Percentiles rank a stretch among this genome's conserved stretches.
These are phyloP conservation scores for Alternaria viburni DNA, from an alignment of 2,329 filamentous ascomycete genomes.

Conservation along the genomic window DNA sequence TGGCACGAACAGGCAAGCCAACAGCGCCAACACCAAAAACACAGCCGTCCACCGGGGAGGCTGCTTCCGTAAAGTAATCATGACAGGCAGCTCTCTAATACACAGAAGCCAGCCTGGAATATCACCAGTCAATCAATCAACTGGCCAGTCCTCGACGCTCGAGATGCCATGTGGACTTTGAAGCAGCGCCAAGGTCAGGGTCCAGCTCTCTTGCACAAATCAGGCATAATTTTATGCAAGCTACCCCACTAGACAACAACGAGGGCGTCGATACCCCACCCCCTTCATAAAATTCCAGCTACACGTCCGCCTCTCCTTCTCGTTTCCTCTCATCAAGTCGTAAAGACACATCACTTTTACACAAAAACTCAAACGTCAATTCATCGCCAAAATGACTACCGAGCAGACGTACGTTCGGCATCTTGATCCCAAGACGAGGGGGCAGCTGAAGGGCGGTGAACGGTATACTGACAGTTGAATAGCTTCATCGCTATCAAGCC, in stretches of 20 bases:
- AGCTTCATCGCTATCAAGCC: slow-evolving; percentile 99
- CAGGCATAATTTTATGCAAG: slow-evolving; percentile 15
- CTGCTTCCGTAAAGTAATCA: slow-evolving; percentile 38
- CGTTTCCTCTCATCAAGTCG: slow-evolving; percentile 45
- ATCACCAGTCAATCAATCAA: slow-evolving; percentile 3
- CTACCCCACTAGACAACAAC: slow-evolving; percentile 17
- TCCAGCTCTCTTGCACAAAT: slow-evolving; percentile 9
- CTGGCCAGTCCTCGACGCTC: slow-evolving; percentile 1
- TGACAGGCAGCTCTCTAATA: slow-evolving; percentile 31
- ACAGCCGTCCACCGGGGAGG: slow-evolving; percentile 67
- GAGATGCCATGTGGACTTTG: slow-evolving; percentile 23
- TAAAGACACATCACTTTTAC: slow-evolving; percentile 55
- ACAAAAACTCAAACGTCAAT: slow-evolving; percentile 39
- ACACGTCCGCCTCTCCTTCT: slow-evolving; percentile 20
- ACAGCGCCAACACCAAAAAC: slow-evolving; percentile 39
- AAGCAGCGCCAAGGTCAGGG: slow-evolving; percentile 16
- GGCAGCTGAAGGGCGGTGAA: slow-evolving; percentile 22
- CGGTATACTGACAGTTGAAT: slow-evolving; percentile 39
- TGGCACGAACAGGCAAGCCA: slow-evolving; percentile 45
- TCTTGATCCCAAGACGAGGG: neutral
- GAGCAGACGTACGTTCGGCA: slow-evolving; percentile 80
- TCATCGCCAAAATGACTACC: slow-evolving; percentile 60
- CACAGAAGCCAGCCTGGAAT: slow-evolving; percentile 27
- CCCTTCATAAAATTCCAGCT: slow-evolving; percentile 34
- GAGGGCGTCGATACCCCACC: slow-evolving; percentile 31